Evolutionary conservation across 192 early-diverging fungal species (phyloP).

Genomic region (Bifiguratus adelaidae): DNA sequence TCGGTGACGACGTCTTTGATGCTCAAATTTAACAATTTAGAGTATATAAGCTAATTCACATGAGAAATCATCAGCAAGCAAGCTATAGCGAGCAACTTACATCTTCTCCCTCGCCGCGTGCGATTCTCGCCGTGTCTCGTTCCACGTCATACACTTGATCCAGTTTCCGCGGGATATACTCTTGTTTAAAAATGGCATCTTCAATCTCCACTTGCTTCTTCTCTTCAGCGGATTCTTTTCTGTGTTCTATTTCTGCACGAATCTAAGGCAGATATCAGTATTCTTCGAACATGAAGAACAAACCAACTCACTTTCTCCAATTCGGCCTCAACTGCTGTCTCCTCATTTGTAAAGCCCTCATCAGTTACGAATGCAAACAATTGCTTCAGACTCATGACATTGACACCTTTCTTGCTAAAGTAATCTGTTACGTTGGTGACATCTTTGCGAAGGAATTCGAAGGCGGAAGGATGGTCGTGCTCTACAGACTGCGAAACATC

Average conservation of each 20-base stretch:
- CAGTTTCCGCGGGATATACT: slow-evolving; percentile 85
- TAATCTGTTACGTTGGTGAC: slow-evolving; percentile 88
- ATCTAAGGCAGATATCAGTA: not conserved
- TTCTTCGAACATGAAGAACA: not conserved
- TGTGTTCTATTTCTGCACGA: not conserved
- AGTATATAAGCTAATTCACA: not conserved
- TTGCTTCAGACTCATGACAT: slow-evolving; percentile 68
- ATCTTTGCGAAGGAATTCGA: slow-evolving; percentile 95
- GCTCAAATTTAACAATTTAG: not conserved
- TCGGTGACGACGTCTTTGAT: not conserved
- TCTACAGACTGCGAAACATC: slow-evolving; percentile 99
- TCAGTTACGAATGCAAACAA: slow-evolving; percentile 86
- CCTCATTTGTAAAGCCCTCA: slow-evolving; percentile 36
- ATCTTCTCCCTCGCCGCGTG: slow-evolving; percentile 62
- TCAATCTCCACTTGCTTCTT: slow-evolving; percentile 47
- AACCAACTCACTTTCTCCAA: slow-evolving; percentile 47
- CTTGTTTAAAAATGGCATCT: slow-evolving; percentile 86
- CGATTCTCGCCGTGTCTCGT: slow-evolving; percentile 64
- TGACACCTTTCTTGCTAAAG: slow-evolving; percentile 68
- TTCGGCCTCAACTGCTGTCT: slow-evolving; percentile 55
- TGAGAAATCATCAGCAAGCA: not conserved
- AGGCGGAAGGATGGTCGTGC: slow-evolving; percentile 94
- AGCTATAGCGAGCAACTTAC: slow-evolving; percentile 18
- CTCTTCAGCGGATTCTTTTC: slow-evolving; percentile 9
- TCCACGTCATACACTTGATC: slow-evolving; percentile 87